Conservation (phyloP, 2,329 filamentous ascomycete genomes). For the Aspergillus arachidicola region DNA sequence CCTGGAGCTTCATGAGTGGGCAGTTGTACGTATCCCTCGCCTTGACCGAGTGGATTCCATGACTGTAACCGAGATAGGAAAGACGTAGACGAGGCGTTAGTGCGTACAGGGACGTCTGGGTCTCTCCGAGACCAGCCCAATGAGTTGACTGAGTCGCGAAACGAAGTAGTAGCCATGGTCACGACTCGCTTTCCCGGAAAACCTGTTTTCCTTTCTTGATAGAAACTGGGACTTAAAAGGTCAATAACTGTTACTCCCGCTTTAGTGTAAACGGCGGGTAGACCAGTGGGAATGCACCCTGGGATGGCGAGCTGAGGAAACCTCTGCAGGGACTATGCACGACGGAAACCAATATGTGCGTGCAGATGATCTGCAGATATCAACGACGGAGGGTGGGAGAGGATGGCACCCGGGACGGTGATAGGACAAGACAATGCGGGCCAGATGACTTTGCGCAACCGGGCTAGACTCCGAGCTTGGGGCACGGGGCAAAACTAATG, state of each 20-base stretch:
- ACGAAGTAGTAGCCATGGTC: conserved; percentile 59
- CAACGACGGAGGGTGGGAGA: conserved; percentile 26
- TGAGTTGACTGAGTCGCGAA: conserved; percentile 92
- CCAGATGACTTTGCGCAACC: conserved; percentile 39
- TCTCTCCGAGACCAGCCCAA: conserved; percentile 91
- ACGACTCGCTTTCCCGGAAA: conserved; percentile 11
- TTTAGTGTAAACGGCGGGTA: conserved; percentile 13
- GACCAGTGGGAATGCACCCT: conserved; percentile 18
- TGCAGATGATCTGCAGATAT: conserved; percentile 55
- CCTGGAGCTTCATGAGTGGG: conserved; percentile 81
- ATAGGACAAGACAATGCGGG: conserved; percentile 28
- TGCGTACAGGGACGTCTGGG: conserved; percentile 73
- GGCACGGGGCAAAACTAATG: conserved; percentile 20
- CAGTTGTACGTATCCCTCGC: conserved; percentile 84
- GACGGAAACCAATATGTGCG: conserved; percentile 40
- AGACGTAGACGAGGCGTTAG: conserved; percentile 61
- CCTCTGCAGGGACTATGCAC: conserved; percentile 49
- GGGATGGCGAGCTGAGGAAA: conserved; percentile 25
- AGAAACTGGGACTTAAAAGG: background rate
- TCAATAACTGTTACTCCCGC: conserved; percentile 15
- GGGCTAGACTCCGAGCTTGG: conserved; percentile 27
- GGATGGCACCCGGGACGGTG: conserved; percentile 19
- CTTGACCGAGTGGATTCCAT: conserved; percentile 78
- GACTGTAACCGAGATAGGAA: conserved; percentile 80
- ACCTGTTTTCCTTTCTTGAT: background rate